A percentile compares a stretch with the other conserved stretches of the same genome.
phyloP scores from a whole-genome alignment of 768 basidiomycete genomes.

The Kwoniella dejecticola region DNA sequence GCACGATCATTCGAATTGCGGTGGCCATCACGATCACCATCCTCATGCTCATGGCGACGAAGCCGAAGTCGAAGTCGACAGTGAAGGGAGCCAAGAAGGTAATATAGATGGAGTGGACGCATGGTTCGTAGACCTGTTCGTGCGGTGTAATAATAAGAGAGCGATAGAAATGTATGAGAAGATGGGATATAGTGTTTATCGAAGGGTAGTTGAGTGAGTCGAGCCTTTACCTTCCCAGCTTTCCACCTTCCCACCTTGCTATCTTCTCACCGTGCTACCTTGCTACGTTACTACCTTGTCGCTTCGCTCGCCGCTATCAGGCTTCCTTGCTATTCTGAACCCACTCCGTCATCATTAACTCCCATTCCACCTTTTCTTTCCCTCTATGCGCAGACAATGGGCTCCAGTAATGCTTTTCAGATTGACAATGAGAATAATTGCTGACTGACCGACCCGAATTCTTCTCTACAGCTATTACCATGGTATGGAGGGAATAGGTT shows the following conservation, averaged over 20 bases:
- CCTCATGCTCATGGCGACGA: neutral
- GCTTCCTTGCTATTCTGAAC: too few relatives aligned
- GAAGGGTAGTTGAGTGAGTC: slow-evolving; percentile 84
- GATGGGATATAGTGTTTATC: slow-evolving; percentile 89
- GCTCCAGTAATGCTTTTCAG: too few relatives aligned
- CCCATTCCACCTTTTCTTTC: too few relatives aligned
- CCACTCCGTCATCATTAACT: too few relatives aligned
- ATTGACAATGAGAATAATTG: too few relatives aligned
- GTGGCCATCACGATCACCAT: neutral
- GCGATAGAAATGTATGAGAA: slow-evolving; percentile 92
- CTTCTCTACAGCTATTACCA: slow-evolving; percentile 39
- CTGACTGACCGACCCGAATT: neutral
- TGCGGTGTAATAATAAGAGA: slow-evolving; percentile 78
- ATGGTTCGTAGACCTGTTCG: slow-evolving; percentile 94
- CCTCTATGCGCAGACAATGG: too few relatives aligned
- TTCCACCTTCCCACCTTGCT: too few relatives aligned
- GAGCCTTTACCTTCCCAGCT: slow-evolving; percentile 57
- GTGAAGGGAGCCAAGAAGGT: neutral
- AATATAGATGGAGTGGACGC: slow-evolving; percentile 56
- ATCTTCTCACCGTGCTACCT: too few relatives aligned
- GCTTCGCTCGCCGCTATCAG: too few relatives aligned
- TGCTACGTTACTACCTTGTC: too few relatives aligned
- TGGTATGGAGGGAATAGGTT: slow-evolving; percentile 49
- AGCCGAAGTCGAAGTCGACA: neutral
- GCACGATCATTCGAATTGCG: neutral